phyloP scores from a whole-genome alignment of 1,284 basidiomycete species.

The Moesziomyces globuligerus region DNA sequence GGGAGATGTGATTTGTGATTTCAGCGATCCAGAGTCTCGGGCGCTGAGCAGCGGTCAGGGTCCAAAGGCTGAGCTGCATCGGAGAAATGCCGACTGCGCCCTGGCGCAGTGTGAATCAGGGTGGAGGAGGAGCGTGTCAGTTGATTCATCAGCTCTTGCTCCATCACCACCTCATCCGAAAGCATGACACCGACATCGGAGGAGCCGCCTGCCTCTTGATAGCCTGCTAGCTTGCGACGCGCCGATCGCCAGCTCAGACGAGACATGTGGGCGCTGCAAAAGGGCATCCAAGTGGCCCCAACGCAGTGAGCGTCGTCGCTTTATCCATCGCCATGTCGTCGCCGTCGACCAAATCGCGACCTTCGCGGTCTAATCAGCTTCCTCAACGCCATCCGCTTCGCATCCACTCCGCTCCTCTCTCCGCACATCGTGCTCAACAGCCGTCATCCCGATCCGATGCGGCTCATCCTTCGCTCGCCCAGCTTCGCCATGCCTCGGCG shows the following conservation, averaged over 20 bases:
- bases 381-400: neutral
- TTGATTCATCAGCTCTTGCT: no score
- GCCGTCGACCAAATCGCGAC: neutral
- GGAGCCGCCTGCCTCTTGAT: no score
- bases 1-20: no score
- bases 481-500: neutral
- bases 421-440: neutral
- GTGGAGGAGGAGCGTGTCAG: no score
- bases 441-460: neutral
- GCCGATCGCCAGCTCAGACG: no score
- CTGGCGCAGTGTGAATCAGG: no score
- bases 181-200: no score
- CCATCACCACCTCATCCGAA: neutral
- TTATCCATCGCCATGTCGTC: neutral
- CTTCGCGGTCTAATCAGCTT: neutral
- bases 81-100: neutral
- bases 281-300: no score
- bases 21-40: neutral
- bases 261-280: no score
- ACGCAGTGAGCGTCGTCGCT: no score
- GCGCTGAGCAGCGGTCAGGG: neutral
- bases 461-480: neutral
- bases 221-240: no score
- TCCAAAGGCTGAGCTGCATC: neutral
- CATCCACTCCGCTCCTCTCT: neutral